Evolutionary conservation across 352 stramenopile genomes (phyloP).

Genomic region (Saprolegnia parasitica): DNA sequence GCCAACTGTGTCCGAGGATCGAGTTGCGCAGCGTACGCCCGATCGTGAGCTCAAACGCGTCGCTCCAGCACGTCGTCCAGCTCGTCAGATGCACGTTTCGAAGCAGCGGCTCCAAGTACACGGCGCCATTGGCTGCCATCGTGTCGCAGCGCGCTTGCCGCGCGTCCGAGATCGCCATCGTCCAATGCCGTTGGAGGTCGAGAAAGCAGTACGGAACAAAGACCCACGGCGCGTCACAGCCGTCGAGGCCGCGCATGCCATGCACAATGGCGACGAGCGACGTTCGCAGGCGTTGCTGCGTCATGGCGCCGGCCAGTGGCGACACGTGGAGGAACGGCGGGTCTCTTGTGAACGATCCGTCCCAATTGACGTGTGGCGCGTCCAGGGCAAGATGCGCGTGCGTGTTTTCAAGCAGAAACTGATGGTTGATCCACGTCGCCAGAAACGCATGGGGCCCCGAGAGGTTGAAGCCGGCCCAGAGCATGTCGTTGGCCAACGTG

Average conservation of each 20-base stretch:
- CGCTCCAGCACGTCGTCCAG: neutral
- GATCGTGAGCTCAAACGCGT: neutral
- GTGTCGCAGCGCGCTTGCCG: conserved; percentile 1
- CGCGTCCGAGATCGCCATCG: neutral
- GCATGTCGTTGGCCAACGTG: conserved; percentile 1
- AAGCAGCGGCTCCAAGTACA: neutral
- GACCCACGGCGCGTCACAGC: neutral
- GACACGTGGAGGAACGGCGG: neutral
- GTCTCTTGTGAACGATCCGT: neutral
- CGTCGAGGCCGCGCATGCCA: neutral
- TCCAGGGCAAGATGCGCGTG: neutral
- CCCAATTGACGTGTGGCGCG: neutral
- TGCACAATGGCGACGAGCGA: neutral
- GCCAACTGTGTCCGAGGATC: neutral
- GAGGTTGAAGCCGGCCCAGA: neutral
- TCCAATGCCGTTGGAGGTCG: neutral
- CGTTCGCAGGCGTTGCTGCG: neutral
- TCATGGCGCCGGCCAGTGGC: neutral
- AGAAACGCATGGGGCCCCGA: neutral
- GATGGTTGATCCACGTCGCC: neutral
- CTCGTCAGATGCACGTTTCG: neutral
- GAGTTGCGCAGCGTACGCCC: neutral
- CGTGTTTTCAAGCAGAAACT: neutral
- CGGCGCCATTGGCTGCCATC: neutral
- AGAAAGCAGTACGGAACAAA: neutral